Evolutionary conservation across 805 yeast genomes (phyloP).

Genomic region (Metschnikowia shivogae): DNA sequence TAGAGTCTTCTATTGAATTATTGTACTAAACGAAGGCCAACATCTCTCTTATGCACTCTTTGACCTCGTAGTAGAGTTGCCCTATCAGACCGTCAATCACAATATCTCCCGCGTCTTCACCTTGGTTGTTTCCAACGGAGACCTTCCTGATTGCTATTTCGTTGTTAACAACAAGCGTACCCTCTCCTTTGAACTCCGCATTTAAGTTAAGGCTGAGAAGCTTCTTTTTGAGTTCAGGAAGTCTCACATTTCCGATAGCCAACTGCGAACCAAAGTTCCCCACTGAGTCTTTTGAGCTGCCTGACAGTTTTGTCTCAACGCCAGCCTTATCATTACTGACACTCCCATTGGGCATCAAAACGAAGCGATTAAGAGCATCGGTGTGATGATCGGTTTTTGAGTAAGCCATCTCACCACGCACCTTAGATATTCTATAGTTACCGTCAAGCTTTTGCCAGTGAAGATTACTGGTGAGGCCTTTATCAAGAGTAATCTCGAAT

Average conservation of each 20-base stretch:
- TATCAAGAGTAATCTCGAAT: constrained; percentile 66
- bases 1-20: not conserved
- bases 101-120: constrained; percentile 71
- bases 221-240: constrained; percentile 72
- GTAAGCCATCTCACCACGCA: constrained; percentile 58
- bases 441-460: constrained; percentile 85
- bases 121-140: constrained; percentile 31
- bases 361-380: constrained; percentile 12
- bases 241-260: constrained; percentile 83
- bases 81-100: constrained; percentile 79
- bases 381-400: constrained; percentile 13
- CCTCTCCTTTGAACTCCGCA: constrained; percentile 92
- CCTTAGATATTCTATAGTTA: constrained; percentile 77
- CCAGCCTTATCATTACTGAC: not conserved
- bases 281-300: not conserved
- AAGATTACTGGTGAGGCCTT: constrained; percentile 52
- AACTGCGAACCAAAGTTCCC: constrained; percentile 24
- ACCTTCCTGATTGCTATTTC: constrained; percentile 70
- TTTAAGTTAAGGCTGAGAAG: constrained; percentile 54
- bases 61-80: constrained; percentile 70
- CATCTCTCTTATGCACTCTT: constrained; percentile 67
- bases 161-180: constrained; percentile 82
- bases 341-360: constrained; percentile 5
- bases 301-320: not conserved
- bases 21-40: constrained; percentile 57